Percentiles rank a stretch among this genome's conserved stretches.
Conservation (phyloP, 1,284 basidiomycete species). For the Ustilago tritici region DNA sequence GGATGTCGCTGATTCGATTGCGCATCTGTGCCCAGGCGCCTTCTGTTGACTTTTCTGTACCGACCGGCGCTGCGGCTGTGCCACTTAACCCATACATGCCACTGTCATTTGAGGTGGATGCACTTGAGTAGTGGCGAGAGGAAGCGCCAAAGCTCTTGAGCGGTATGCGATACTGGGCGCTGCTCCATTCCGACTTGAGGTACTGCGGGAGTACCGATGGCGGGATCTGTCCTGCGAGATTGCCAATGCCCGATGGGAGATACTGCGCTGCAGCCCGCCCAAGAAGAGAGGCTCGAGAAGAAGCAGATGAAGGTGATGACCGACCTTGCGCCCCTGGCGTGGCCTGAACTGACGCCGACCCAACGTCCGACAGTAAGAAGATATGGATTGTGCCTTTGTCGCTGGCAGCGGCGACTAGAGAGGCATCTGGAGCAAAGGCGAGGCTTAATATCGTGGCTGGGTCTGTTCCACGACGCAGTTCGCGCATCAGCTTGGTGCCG, state of each 20-base stretch:
- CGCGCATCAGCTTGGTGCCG: slow-evolving; percentile 42
- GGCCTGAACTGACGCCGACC: neutral
- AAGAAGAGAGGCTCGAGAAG: slow-evolving; percentile 28
- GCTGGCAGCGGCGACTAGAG: slow-evolving; percentile 55
- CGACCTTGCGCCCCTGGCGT: neutral
- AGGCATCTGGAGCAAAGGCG: slow-evolving; percentile 55
- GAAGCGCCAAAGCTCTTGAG: slow-evolving; percentile 54
- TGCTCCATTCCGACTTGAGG: slow-evolving; percentile 61
- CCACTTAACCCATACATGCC: slow-evolving; percentile 12
- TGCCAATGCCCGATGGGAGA: slow-evolving; percentile 46
- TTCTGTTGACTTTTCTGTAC: slow-evolving; percentile 54
- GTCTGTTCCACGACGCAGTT: slow-evolving; percentile 60
- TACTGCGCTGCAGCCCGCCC: slow-evolving; percentile 46
- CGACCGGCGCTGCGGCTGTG: slow-evolving; percentile 3
- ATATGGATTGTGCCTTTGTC: slow-evolving; percentile 66
- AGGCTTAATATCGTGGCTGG: slow-evolving; percentile 58
- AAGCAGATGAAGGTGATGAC: slow-evolving; percentile 5
- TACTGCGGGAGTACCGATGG: slow-evolving; percentile 57
- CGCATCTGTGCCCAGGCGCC: slow-evolving; percentile 63
- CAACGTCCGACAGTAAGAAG: slow-evolving; percentile 37
- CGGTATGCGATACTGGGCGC: slow-evolving; percentile 59
- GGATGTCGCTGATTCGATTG: slow-evolving; percentile 57
- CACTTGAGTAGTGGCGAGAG: slow-evolving; percentile 23
- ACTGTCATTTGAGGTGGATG: slow-evolving; percentile 14
- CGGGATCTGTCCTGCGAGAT: slow-evolving; percentile 51